Evolutionary conservation across 768 basidiomycete species (phyloP).

Genomic region (Serendipita sp.): DNA sequence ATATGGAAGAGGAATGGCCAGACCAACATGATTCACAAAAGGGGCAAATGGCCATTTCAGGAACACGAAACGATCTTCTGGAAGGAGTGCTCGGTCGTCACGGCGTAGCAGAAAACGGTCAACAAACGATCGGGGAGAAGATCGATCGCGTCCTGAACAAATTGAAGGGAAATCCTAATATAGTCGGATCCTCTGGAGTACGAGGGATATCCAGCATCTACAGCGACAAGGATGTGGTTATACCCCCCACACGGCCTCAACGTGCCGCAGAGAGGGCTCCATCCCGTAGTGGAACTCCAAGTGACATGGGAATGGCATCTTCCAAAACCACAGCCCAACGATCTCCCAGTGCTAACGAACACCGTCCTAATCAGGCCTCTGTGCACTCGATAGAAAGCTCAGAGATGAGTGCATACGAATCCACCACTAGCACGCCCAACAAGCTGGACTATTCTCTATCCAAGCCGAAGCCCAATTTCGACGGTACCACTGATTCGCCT

Average conservation of each 20-base stretch:
- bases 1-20: constrained; percentile 81
- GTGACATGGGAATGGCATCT: constrained; percentile 8
- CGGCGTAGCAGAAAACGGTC: constrained; percentile 11
- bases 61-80: constrained; percentile 40
- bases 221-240: constrained; percentile 6
- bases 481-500: constrained; percentile 8
- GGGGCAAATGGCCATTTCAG: constrained; percentile 17
- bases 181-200: not conserved
- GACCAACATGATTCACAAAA: constrained; percentile 16
- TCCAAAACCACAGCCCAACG: constrained; percentile 6
- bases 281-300: not conserved
- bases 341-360: not conserved
- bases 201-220: not conserved
- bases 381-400: constrained; percentile 26
- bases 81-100: constrained; percentile 46
- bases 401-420: constrained; percentile 16
- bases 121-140: constrained; percentile 48
- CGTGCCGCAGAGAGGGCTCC: not conserved
- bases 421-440: constrained; percentile 6
- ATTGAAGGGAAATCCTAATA: constrained; percentile 37
- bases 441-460: constrained; percentile 7
- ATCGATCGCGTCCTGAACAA: constrained; percentile 59
- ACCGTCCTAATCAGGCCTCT: not conserved
- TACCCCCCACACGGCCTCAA: constrained; percentile 8
- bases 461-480: constrained; percentile 10